Evolutionary conservation across 257 asterid genomes (phyloP).

Genomic region (Solanum tarijense): DNA sequence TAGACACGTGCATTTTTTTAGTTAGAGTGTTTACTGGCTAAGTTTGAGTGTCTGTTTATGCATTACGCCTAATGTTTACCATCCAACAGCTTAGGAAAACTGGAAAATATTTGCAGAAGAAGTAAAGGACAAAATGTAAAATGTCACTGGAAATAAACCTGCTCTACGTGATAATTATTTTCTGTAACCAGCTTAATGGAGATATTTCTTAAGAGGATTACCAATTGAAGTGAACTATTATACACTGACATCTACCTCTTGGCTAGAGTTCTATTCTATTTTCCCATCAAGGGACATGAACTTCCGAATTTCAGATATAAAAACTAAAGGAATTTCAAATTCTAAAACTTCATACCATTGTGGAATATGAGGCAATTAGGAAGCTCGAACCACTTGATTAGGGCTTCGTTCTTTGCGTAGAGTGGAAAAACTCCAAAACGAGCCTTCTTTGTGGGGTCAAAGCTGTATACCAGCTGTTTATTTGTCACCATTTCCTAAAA

Average conservation of each 20-base stretch:
- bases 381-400: slow-evolving; percentile 93
- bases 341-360: slow-evolving; percentile 52
- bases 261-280: too few relatives aligned
- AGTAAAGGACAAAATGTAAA: background rate
- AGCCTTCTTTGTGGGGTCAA: slow-evolving; percentile 80
- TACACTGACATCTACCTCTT: too few relatives aligned
- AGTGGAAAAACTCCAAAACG: slow-evolving; percentile 93
- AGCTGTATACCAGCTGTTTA: slow-evolving; percentile 50
- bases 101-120: background rate
- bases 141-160: background rate
- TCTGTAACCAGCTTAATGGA: background rate
- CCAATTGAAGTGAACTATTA: background rate
- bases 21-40: background rate
- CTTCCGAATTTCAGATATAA: too few relatives aligned
- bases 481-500: slow-evolving; percentile 91
- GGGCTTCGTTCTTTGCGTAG: slow-evolving; percentile 61
- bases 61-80: background rate
- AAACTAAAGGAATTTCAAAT: background rate
- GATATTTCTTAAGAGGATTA: background rate
- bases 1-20: background rate
- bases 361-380: slow-evolving; percentile 97
- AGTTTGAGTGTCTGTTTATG: background rate
- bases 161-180: background rate
- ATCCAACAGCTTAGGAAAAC: background rate
- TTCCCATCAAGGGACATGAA: too few relatives aligned